phyloP scores from a whole-genome alignment of 2,329 filamentous ascomycete genomes.

The Fusarium sp. region DNA sequence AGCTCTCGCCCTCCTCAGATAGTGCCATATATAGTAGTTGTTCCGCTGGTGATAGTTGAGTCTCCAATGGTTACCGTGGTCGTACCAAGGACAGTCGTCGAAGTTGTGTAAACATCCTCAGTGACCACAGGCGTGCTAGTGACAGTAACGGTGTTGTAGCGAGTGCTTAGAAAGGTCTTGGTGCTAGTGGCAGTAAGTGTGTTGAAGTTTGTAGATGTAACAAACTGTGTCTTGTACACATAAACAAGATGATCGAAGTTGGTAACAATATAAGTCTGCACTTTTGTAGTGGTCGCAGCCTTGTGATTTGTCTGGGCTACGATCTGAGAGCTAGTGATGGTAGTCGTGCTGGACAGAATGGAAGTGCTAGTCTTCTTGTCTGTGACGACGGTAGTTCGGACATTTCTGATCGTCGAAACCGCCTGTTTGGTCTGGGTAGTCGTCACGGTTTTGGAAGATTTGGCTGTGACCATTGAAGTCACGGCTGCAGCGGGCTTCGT shows the following conservation, averaged over 20 bases:
- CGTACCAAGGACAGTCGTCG: background rate
- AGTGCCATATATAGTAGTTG: background rate
- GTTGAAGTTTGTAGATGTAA: background rate
- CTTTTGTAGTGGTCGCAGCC: background rate
- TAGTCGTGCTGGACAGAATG: background rate
- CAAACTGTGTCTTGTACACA: background rate
- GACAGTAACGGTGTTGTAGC: background rate
- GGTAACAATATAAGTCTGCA: background rate
- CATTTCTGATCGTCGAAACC: background rate
- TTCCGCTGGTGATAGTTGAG: background rate
- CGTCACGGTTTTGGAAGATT: background rate
- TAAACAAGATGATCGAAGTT: background rate
- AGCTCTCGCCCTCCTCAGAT: background rate
- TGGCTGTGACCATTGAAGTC: background rate
- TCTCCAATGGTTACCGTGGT: background rate
- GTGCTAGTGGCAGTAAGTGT: background rate
- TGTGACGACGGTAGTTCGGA: background rate
- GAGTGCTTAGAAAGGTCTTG: background rate
- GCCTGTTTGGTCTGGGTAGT: background rate
- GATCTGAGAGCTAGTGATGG: background rate
- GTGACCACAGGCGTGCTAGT: background rate
- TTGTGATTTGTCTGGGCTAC: background rate
- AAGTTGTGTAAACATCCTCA: background rate
- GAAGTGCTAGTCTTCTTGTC: background rate
- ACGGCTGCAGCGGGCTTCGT: background rate